Conservation (phyloP, 192 early-diverging fungal species). For the Coemansia sp. region DNA sequence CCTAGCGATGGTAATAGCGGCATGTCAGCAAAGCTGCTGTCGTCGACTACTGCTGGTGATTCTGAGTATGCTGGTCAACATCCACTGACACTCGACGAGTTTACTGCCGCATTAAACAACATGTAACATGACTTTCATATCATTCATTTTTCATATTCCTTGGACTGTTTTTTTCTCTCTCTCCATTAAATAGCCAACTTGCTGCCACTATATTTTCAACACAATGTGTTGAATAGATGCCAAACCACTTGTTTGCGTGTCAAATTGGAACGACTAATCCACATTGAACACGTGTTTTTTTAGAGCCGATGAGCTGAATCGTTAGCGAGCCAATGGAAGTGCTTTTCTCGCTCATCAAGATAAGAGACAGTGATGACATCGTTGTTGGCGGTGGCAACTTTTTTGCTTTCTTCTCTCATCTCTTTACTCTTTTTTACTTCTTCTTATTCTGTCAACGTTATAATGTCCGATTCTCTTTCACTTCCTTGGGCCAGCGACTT, state of each 20-base stretch:
- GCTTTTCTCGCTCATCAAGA: neutral
- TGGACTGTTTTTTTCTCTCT: no score
- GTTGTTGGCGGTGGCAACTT: neutral
- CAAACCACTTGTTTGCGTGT: neutral
- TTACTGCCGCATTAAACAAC: slow-evolving; percentile 20
- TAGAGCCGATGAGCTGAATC: neutral
- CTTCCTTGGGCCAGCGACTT: slow-evolving; percentile 85
- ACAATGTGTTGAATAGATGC: no score
- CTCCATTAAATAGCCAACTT: neutral
- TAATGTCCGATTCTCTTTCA: slow-evolving; percentile 49
- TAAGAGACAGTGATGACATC: neutral
- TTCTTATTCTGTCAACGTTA: neutral
- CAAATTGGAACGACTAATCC: neutral
- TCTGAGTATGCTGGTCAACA: neutral
- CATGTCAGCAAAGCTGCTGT: neutral
- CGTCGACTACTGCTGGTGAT: neutral
- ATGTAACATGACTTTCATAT: slow-evolving; percentile 11
- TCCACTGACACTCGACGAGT: slow-evolving; percentile 20
- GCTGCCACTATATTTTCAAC: neutral
- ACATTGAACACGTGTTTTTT: neutral
- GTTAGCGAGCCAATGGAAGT: neutral
- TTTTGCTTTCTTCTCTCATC: neutral
- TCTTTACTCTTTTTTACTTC: neutral
- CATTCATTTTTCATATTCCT: neutral
- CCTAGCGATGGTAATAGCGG: neutral